Base-by-base conservation (phyloP, 257 asterid species). In the Solanum lycopersicoides region DNA sequence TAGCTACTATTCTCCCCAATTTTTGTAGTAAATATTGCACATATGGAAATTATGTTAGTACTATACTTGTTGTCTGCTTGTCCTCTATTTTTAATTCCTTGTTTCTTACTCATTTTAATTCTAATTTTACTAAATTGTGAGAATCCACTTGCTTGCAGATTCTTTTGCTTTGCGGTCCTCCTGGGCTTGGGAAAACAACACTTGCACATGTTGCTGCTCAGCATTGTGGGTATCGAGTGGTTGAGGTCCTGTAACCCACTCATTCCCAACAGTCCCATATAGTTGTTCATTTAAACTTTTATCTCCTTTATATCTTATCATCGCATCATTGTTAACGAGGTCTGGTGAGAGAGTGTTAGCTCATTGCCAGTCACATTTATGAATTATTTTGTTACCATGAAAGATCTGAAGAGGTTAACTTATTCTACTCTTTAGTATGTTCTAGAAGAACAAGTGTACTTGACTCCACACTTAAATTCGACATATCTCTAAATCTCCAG, bases 141-240 rank as follows among this genome's bases (percentile, higher is more conserved):
- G 82, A 84, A 25, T 86, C 86, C 88, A 82, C 83, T 32, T 50
- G 85, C 83, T 87, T 82, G 83, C 98, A 97, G 99, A 90, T 97
- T 91, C 95, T 97, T 87, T 92, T 97, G 93, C 98, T 97, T 87
- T 97, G 99, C 87, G 99, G 99, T 7, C 94, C 99, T 88, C 99
- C 99, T 59, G 99, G 99, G 85, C 97, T 97, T 88, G 99, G 99
- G 89, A 97, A 97, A 93, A 97, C 99, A 74, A 97, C 99, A 5
- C 98, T 97, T 91, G 99, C 99, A 82, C 99, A 97, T 93, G 97
- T 97, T 83, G 99, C 99, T 79, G 99, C 99, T 83, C 91, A 89
- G 90, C 99, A 97, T 89, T 97, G 99, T 91, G 99, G 99, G 45
- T 97, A 97, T 89, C 98, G 97, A 86, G 99, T 95, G 69, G 97